Base-by-base conservation (phyloP, 805 yeast genomes). In the Lachancea sp. region DNA sequence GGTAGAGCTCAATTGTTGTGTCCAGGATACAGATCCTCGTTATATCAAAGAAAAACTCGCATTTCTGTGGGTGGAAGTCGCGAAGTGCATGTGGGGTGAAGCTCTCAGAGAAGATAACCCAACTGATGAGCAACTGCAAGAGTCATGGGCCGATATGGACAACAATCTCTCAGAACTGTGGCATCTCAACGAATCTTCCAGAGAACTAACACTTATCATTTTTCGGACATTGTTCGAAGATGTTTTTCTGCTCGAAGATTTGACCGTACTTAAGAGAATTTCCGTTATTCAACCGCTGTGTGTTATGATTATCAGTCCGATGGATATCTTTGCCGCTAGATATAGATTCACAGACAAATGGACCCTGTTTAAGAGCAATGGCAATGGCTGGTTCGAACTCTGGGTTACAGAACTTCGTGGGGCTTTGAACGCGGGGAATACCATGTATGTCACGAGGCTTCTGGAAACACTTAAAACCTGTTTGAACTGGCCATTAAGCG, bases 121-220 rank as follows among this genome's bases (percentile, higher is more conserved):
- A 16, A 29, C 51, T 5, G 60, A 55, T 29, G 69, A 71, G 40
- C 79, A 78, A 39, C 63, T 73, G 23, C 48, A 66, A 8, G 77
- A 74, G 45, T 83, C 95, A 16, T 92, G 98, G 98, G 69, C 70
- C 1, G 74, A 81, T 15, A 88, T 92, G 96, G 98, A 92, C 54
- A 64, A 70, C 12, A 81, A 81, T 49, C 67, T 92, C 30, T 72
- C 79, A 49, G 72, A 74, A 37, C 65, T 92, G 47, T 92, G 97
- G 97, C 70, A 73, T 42, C 67, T 65, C 44, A 75, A 74, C 38
- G 62, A 70, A 13, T 72, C 76, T 18, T 72, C 89, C 3, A 70
- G 95, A 47, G 96, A 88, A 55, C 66, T 92, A 36, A 70, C 89
- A 2, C 65, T 90, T 18, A 77, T 83, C 34, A 83, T 92, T 5